Base-by-base conservation (phyloP, 805 yeast genomes). In the Priceomyces medius region DNA sequence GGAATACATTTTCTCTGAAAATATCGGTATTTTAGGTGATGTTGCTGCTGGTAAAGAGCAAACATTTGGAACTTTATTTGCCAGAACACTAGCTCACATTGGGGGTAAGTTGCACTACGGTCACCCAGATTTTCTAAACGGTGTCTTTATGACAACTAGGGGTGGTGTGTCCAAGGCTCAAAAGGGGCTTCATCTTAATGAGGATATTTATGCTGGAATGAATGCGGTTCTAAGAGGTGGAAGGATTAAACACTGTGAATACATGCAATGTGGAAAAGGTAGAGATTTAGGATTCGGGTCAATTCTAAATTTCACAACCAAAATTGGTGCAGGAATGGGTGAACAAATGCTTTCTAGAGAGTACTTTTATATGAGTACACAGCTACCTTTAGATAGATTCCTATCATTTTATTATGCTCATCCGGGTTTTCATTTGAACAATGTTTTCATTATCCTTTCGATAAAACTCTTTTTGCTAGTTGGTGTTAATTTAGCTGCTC, bases 251-350 rank as follows among this genome's bases (percentile, higher is more conserved):
- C 98, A 91, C 61, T 86, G 96, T 63, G 98, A 91, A 57, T 91
- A 85, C 63, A 89, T 81, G 63, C 98, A 91, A 62, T 91, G 98
- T 65, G 98, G 98, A 23, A 91, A 91, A 61, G 98, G 98, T 0
- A 76, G 98, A 61, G 98, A 91, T 68, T 68, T 91, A 41, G 98
- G 98, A 2, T 91, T 91, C 65, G 85, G 89, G 1, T 86, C 97
- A 0, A 89, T 91, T 49, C 71, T 91, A 50, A 91, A 90, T 58
- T 91, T 91, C 68, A 91, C 97, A 0, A 85, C 96, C 2, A 91
- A 91, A 66, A 90, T 91, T 58, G 98, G 98, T 2, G 93, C 96
- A 32, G 98, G 98, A 38, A 91, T 91, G 98, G 98, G 98, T 6
- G 98, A 91, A 59, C 98, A 91, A 61, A 77, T 90, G 61, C 66